Evolutionary conservation across 305 asterid species (phyloP).

Genomic region (Rubia tinctorum): DNA sequence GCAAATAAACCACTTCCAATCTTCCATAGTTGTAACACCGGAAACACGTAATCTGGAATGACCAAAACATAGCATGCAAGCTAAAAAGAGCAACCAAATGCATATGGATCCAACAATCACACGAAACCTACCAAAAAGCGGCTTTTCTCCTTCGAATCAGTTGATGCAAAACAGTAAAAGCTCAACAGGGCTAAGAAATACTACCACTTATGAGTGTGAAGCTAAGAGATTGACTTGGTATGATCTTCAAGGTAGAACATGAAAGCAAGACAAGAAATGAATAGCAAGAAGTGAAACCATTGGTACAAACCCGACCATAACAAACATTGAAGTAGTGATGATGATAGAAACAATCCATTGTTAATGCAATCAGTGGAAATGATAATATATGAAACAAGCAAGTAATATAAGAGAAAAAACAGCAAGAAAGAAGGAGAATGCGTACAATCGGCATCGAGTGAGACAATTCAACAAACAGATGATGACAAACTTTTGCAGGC

Average conservation of each 20-base stretch:
- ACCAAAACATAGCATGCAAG: background rate
- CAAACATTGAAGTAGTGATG: conserved; percentile 23
- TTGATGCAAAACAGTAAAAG: conserved; percentile 11
- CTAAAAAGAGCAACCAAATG: background rate
- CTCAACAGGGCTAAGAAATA: background rate
- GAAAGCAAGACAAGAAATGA: conserved; percentile 8
- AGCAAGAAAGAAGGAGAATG: conserved; percentile 18
- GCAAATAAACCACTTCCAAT: no score
- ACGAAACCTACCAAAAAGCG: background rate
- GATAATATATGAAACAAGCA: conserved; percentile 8
- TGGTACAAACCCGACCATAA: background rate
- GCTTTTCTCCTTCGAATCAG: background rate
- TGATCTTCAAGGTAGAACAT: conserved; percentile 19
- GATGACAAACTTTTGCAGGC: conserved; percentile 25
- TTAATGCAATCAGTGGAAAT: conserved; percentile 14
- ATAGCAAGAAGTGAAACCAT: conserved; percentile 14
- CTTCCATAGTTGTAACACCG: background rate
- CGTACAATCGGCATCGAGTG: conserved; percentile 24
- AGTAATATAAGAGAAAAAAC: conserved; percentile 14
- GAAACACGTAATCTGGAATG: background rate
- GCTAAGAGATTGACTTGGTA: background rate
- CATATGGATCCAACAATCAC: background rate
- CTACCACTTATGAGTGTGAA: conserved; percentile 2
- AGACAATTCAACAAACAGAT: conserved; percentile 39
- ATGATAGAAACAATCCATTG: conserved; percentile 29